Conservation (phyloP, 108 stramenopile genomes). For the Pinguiococcus pyrenoidosus region DNA sequence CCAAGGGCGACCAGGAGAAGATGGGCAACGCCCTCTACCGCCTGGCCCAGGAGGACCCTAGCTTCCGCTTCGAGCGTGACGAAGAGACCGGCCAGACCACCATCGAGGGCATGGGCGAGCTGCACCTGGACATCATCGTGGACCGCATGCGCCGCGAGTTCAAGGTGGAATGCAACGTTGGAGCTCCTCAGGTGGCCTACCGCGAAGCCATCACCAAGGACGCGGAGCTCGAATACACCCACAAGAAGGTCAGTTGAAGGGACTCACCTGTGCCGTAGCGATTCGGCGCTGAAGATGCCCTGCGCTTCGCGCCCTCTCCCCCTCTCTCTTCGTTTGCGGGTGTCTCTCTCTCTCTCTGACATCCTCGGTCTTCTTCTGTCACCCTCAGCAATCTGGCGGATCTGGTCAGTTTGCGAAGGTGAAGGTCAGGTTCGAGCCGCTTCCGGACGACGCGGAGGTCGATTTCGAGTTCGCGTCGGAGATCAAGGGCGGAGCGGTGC, state of each 20-base stretch:
- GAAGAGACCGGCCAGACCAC: constrained; percentile 94
- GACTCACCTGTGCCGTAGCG: too few species aligned
- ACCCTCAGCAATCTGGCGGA: constrained; percentile 93
- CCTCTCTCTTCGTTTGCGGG: too few species aligned
- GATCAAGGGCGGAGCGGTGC: constrained; percentile 91
- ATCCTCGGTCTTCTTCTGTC: too few species aligned
- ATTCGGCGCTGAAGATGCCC: too few species aligned
- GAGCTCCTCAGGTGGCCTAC: constrained; percentile 65
- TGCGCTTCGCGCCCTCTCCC: too few species aligned
- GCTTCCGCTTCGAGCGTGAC: constrained; percentile 44
- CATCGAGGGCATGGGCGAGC: constrained; percentile 99
- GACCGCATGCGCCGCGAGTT: constrained; percentile 98
- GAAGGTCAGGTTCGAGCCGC: constrained; percentile 85
- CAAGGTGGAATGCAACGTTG: constrained; percentile 63
- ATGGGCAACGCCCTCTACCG: constrained; percentile 27
- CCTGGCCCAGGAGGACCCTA: constrained; percentile 33
- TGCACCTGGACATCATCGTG: constrained; percentile 98
- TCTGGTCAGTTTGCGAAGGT: constrained; percentile 91
- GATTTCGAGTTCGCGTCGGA: constrained; percentile 86
- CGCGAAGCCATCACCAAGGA: constrained; percentile 84
- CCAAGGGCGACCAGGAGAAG: constrained; percentile 38
- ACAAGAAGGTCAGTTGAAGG: too few species aligned
- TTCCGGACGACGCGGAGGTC: constrained; percentile 49
- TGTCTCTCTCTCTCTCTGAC: too few species aligned
- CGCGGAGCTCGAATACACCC: constrained; percentile 89